Percentiles rank a stretch among this genome's conserved stretches.
Conservation (phyloP, 805 yeast genomes). For the Metschnikowia santaceciliae region DNA sequence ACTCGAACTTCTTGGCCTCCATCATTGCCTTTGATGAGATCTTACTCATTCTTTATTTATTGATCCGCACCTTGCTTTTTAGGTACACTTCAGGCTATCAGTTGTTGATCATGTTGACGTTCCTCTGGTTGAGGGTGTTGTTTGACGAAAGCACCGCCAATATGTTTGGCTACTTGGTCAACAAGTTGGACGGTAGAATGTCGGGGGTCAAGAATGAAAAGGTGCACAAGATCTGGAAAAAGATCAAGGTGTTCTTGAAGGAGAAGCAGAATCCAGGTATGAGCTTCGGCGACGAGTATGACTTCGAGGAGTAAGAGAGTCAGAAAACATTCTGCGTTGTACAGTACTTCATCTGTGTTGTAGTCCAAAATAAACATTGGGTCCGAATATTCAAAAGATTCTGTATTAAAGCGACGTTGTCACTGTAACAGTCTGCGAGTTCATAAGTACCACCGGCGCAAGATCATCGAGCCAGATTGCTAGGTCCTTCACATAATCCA, state of each 20-base stretch:
- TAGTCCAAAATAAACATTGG: no score
- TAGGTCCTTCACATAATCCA: conserved; percentile 70
- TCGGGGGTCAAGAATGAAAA: conserved; percentile 43
- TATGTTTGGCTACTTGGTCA: conserved; percentile 39
- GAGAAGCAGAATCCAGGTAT: conserved; percentile 21
- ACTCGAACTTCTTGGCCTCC: conserved; percentile 38
- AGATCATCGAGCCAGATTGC: conserved; percentile 77
- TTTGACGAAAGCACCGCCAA: conserved; percentile 46
- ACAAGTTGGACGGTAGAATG: conserved; percentile 41
- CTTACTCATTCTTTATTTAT: conserved; percentile 47
- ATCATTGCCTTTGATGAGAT: conserved; percentile 61
- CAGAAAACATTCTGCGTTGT: no score
- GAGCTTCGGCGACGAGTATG: conserved; percentile 4
- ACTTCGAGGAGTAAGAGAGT: neutral
- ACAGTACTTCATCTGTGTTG: no score
- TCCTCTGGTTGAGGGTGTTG: conserved; percentile 70
- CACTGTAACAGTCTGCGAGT: conserved; percentile 93
- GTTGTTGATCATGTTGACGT: conserved; percentile 49
- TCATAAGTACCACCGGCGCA: conserved; percentile 79
- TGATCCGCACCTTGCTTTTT: conserved; percentile 56
- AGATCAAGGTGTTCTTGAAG: conserved; percentile 26
- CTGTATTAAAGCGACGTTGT: conserved; percentile 71
- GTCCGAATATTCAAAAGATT: neutral
- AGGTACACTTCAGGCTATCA: conserved; percentile 71
- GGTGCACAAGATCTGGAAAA: conserved; percentile 36